Evolutionary conservation across 2,329 filamentous ascomycete species (phyloP), one percentile per base, ranked within the genome.

Genomic region (Chaetomium olivaceum): DNA sequence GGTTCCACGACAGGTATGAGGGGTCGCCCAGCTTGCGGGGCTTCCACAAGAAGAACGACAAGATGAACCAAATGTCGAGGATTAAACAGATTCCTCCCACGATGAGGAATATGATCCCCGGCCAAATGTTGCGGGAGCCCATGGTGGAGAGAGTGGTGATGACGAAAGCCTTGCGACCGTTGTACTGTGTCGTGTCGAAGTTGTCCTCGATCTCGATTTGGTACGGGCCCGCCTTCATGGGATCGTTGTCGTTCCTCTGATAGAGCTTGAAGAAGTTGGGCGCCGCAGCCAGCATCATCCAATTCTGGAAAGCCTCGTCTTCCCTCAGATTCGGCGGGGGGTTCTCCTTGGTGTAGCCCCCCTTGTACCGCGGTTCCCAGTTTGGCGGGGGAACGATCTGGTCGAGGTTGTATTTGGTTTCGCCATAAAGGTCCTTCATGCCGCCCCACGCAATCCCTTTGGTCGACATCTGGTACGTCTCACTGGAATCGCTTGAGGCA

Each of bases 21-120:
- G 98, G 95, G 77, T 99, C 95, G 68, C 95, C 95, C 51, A 99
- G 86, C 90, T 98, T 99, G 74, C 95, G 94, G 71, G 95, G 95
- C 76, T 91, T 93, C 71, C 71, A 73, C 78, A 99, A 88, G 69
- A 98, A 83, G 80, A 98, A 93, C 0, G 92, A 93, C 67, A 92
- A 85, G 39, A 94, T 93, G 80, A 99, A 99, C 62, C 98, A 76
- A 29, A 87, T 87, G 59, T 95, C 95, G 9, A 99, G 86, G 31
- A 97, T 76, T 72, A 99, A 90, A 80, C 95, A 99, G 66, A 98
- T 84, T 57, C 94, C 95, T 64, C 93, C 94, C 12, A 99, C 92
- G 19, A 96, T 92, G 31, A 98, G 84, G 78, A 98, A 99, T 46
- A 93, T 93, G 72, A 99, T 99, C 56, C 95, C 95, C 60, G 98